Base-by-base conservation (phyloP, 2,329 filamentous ascomycete genomes). In the Trichoderma sp. region DNA sequence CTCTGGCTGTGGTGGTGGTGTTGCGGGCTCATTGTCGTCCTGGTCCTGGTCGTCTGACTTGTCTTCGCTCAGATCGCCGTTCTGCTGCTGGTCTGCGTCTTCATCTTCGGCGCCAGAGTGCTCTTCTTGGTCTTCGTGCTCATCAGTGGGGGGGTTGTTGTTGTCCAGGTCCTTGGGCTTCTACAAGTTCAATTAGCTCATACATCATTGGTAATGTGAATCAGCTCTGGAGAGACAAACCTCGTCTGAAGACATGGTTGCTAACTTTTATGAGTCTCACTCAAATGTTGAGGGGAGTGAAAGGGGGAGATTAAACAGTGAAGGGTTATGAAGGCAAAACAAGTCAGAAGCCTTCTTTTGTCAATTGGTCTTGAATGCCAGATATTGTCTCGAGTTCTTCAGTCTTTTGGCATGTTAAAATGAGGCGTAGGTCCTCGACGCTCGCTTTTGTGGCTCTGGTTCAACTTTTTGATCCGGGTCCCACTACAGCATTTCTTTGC, bases 391-490 rank as follows among this genome's bases (percentile, higher is more conserved):
- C 52, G 28, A 58, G 63, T 58, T 66, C 24, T 32, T 66, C 28
- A 46, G 21, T 64, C 60, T 64, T 54, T 64, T 32, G 52, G 37
- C 13, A 58, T 58, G 52, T 58, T 52, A 32, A 58, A 18, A 56
- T 58, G 37, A 58, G 63, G 52, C 63, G 63, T 46, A 66, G 63
- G 63, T 49, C 52, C 51, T 52, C 63, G 21, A 39, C 52, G 63
- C 63, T 58, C 37, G 63, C 63, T 66, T 66, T 66, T 66, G 63
- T 66, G 63, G 63, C 63, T 58, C 63, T 49, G n/a, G 63, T 30
- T 30, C 28, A 66, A 56, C 37, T 58, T 66, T 66, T 49, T 39
- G 52, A 58, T 66, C 63, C 56, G 46, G 63, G 63, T 58, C 28
- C 63, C 37, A 56, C 63, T n/a, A 7, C 37, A 10, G 1, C 5